A percentile compares a stretch with the other conserved stretches of the same genome.
phyloP scores from a whole-genome alignment of 2,329 filamentous ascomycete genomes.

The Hymenoscyphus salicellus region DNA sequence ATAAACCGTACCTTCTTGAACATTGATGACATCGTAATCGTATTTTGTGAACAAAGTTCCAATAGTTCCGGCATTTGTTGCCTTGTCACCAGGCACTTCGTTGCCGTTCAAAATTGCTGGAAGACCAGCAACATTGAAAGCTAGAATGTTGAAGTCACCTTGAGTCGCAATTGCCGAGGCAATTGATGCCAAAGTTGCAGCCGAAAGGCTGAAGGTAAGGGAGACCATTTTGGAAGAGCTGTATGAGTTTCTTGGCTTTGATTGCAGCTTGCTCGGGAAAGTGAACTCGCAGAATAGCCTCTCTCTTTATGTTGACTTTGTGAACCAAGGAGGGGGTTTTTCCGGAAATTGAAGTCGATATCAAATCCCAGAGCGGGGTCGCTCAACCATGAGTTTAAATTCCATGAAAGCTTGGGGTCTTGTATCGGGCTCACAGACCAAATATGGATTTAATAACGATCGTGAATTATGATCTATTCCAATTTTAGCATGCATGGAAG shows the following conservation, averaged over 20 bases:
- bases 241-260: background rate
- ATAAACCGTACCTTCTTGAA: constrained; percentile 51
- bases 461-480: background rate
- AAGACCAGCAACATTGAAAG: constrained; percentile 60
- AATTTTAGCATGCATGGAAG: background rate
- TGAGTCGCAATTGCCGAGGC: constrained; percentile 31
- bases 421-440: background rate
- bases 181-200: constrained; percentile 15
- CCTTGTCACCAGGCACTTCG: constrained; percentile 60
- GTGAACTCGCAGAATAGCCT: background rate
- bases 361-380: too few species aligned
- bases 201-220: constrained; percentile 17
- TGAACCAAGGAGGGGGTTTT: background rate
- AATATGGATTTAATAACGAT: background rate
- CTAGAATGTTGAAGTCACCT: constrained; percentile 50
- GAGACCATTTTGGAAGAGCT: constrained; percentile 7
- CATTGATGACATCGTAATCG: constrained; percentile 59
- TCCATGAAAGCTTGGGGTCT: background rate
- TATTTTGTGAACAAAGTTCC: constrained; percentile 55
- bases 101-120: constrained; percentile 57
- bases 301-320: background rate
- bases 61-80: constrained; percentile 54
- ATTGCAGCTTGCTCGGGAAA: background rate
- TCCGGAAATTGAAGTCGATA: background rate
- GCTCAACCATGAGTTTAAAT: too few species aligned